A percentile compares a stretch with the other conserved stretches of the same genome.
Conservation (phyloP, 2,329 filamentous ascomycete genomes). For the Lecanicillium sp. region DNA sequence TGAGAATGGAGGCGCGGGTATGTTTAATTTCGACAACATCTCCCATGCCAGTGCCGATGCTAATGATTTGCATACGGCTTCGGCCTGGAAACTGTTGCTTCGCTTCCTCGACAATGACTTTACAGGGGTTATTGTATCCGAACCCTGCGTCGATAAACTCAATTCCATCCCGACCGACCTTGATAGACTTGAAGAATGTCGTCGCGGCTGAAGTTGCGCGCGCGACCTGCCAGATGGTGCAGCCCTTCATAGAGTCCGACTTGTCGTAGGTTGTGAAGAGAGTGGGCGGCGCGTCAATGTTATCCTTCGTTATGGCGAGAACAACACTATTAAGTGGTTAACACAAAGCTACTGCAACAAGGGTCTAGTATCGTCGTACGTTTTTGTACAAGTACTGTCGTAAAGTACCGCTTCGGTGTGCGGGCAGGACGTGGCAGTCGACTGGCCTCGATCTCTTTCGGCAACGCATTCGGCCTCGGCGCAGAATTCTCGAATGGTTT, state of each 20-base stretch:
- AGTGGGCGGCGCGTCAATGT: constrained; percentile 16
- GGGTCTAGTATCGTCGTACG: too few relatives aligned
- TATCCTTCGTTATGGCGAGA: constrained; percentile 20
- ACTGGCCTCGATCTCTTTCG: too few relatives aligned
- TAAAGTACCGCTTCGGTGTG: too few relatives aligned
- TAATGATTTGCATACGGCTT: constrained; percentile 2
- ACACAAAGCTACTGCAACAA: too few relatives aligned
- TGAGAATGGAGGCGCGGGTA: constrained; percentile 15
- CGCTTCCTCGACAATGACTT: constrained; percentile 21
- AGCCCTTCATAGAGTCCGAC: constrained; percentile 12
- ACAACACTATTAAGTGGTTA: constrained; percentile 12
- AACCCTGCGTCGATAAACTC: constrained; percentile 23
- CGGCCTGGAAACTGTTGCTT: constrained; percentile 14
- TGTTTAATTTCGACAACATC: constrained; percentile 11
- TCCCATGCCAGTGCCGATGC: background rate
- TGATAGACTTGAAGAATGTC: constrained; percentile 21
- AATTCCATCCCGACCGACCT: constrained; percentile 16
- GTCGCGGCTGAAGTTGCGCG: constrained; percentile 14
- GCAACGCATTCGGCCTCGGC: too few relatives aligned
- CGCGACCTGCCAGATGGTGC: constrained; percentile 21
- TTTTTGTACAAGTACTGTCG: too few relatives aligned
- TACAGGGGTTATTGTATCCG: constrained; percentile 23
- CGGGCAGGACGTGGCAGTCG: too few relatives aligned
- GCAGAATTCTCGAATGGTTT: constrained; percentile 8
- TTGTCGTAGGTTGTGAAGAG: constrained; percentile 20